Evolutionary conservation across 176 grass and related monocot species (phyloP).

Genomic region (Zea luxurians): DNA sequence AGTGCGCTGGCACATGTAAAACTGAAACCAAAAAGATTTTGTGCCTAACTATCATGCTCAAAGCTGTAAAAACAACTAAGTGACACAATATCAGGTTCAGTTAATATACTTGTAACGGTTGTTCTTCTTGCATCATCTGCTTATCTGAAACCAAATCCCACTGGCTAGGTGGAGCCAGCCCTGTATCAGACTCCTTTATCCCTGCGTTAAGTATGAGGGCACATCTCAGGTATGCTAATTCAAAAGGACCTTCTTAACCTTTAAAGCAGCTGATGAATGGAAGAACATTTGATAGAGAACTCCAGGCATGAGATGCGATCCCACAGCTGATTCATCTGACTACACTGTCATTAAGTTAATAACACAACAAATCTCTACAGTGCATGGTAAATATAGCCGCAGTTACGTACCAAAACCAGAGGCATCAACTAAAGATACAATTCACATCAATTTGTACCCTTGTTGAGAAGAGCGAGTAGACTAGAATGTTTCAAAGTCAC

Average conservation of each 20-base stretch:
- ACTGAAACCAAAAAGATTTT: background rate
- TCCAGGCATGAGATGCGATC: background rate
- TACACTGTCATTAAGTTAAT: background rate
- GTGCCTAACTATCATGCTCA: background rate
- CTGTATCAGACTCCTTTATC: conserved; percentile 97
- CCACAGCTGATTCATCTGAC: background rate
- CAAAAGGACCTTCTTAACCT: background rate
- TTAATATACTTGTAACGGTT: conserved; percentile 69
- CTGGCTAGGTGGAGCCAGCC: conserved; percentile 84
- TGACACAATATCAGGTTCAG: conserved; percentile 6
- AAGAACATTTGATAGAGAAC: background rate
- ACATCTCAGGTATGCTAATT: background rate
- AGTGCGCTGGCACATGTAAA: background rate
- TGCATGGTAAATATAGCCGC: background rate
- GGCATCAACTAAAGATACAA: conserved; percentile 1
- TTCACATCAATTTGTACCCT: background rate
- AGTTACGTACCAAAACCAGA: background rate
- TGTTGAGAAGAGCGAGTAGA: background rate
- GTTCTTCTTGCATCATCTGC: conserved; percentile 96
- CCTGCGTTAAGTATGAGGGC: conserved; percentile 44
- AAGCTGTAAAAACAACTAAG: background rate
- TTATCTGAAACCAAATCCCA: conserved; percentile 99
- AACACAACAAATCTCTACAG: background rate
- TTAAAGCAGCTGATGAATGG: conserved; percentile 13
- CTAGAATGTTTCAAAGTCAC: background rate